phyloP scores from a whole-genome alignment of 371 early-diverging fungal species.

The Mucor sp. region DNA sequence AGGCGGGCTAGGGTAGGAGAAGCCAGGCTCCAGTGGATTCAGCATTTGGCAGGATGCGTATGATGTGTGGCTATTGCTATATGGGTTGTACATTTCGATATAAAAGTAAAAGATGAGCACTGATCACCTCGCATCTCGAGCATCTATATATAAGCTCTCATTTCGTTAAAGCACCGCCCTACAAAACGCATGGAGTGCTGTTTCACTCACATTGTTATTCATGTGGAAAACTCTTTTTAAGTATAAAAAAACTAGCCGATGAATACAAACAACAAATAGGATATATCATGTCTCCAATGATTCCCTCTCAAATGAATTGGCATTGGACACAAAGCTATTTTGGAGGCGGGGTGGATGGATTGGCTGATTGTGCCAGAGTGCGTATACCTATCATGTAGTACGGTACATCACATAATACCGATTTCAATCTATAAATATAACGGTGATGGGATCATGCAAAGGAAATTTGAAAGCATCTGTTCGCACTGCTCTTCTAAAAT shows the following conservation, averaged over 20 bases:
- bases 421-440: neutral
- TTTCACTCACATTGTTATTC: constrained; percentile 5
- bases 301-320: neutral
- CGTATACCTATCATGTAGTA: too few relatives aligned
- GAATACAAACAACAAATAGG: neutral
- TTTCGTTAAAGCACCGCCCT: neutral
- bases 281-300: neutral
- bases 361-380: neutral
- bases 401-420: too few relatives aligned
- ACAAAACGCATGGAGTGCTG: neutral
- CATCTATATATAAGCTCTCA: neutral
- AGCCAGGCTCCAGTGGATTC: neutral
- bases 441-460: too few relatives aligned
- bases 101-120: neutral
- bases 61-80: neutral
- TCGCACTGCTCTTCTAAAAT: neutral
- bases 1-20: neutral
- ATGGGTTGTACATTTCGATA: neutral
- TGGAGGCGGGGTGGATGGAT: neutral
- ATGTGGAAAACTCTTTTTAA: constrained; percentile 3
- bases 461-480: neutral
- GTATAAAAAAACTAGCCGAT: neutral
- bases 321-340: neutral
- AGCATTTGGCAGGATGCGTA: neutral
- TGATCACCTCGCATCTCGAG: neutral